Evolutionary conservation across 176 grass and related monocot genomes (phyloP).

Genomic region (Aegilops sharonensis): DNA sequence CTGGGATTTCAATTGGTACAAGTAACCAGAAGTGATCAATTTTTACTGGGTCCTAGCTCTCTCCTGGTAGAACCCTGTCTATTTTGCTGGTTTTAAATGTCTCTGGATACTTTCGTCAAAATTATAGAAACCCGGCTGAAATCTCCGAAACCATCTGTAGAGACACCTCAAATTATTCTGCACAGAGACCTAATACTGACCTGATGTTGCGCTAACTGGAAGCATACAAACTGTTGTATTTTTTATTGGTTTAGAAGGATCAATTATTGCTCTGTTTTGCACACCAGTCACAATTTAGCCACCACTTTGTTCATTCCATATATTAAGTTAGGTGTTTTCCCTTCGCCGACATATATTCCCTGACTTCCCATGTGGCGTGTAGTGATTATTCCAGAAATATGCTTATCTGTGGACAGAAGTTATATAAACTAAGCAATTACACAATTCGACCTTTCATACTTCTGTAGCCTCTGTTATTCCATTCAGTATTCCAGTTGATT

Average conservation of each 20-base stretch:
- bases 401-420: not conserved
- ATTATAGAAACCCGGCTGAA: not conserved
- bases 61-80: not conserved
- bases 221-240: not conserved
- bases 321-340: not conserved
- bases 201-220: not conserved
- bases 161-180: not conserved
- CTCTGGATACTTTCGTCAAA: not conserved
- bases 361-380: not conserved
- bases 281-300: not conserved
- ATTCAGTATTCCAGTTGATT: not conserved
- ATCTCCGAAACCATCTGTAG: not conserved
- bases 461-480: not conserved
- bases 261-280: not conserved
- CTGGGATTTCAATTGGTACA: not conserved
- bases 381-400: not conserved
- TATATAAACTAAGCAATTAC: not conserved
- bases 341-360: not conserved
- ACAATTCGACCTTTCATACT: not conserved
- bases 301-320: not conserved
- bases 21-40: not conserved
- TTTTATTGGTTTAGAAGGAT: not conserved
- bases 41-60: not conserved
- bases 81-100: not conserved
- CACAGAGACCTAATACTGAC: not conserved